Base-by-base conservation (phyloP, 176 grass and related monocot species). In the Eleusine indica region DNA sequence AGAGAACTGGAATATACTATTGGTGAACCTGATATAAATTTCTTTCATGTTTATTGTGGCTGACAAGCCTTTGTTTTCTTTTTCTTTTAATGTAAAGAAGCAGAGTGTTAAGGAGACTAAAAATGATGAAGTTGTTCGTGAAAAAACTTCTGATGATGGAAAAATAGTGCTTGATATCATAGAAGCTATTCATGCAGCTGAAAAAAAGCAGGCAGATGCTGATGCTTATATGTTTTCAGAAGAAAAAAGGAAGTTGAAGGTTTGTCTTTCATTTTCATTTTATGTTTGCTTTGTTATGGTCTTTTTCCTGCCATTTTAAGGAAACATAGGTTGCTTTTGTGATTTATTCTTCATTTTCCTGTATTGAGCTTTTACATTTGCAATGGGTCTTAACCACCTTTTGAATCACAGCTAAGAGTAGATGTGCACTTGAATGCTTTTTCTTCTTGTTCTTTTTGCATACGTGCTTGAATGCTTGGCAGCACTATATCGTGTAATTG, bases 181-280 rank as follows among this genome's bases (percentile, higher is more conserved):
- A 86, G 96, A 99, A 44, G 96, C 93, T 85, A 99, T 99, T 70
- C 93, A 91, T 90, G 89, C 89, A 32, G 93, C 93, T 73, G 96
- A 99, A 88, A 95, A 83, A 76, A 95, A 91, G 83, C 96, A 99
- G 86, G 96, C 93, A 65, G 91, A 99, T 78, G 44, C 78, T 63
- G 96, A 99, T 90, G 96, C 96, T 75, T 89, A 91, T 69, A 83
- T 90, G 47, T 96, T 94, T 92, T 87, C 93, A 29, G 96, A 99
- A 89, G 96, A 99, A 86, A 99, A 90, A 99, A 99, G 89, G 83
- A 90, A 84, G 85, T 75, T 99, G 66, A 99, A 96, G 93, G 96
- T 99, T 66, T 83, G 75, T 60, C 72, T 70, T 78, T 17, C 28
- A 51, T 85, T 82, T 85, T 42, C 58, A 88, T 42, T 46, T 58